Conservation (phyloP, 257 asterid genomes). For the Nicotiana undulata region DNA sequence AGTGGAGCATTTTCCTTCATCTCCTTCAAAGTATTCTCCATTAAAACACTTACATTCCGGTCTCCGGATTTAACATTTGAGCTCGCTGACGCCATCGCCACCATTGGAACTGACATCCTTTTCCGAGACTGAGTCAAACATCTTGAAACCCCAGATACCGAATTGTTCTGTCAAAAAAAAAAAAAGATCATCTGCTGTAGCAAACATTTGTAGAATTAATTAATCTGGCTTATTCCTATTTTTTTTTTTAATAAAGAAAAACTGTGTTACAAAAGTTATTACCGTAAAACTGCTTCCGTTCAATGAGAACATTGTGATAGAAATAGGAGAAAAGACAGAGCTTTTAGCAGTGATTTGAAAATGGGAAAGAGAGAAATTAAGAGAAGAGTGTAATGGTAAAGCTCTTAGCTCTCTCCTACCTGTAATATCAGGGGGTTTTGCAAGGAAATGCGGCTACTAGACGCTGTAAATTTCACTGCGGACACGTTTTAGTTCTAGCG, state of each 20-base stretch:
- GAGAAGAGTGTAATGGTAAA: too few species aligned
- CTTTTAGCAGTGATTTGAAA: background rate
- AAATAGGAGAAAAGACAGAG: background rate
- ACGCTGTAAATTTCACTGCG: background rate
- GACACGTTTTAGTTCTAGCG: too few species aligned
- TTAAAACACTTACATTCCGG: conserved; percentile 42
- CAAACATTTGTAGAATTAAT: too few species aligned
- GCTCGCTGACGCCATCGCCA: conserved; percentile 44
- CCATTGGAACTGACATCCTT: conserved; percentile 35
- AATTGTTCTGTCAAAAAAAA: conserved; percentile 39
- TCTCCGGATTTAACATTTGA: conserved; percentile 65
- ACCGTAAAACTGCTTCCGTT: conserved; percentile 58
- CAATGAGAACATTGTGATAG: conserved; percentile 55
- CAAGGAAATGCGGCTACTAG: background rate
- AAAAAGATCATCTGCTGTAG: too few species aligned
- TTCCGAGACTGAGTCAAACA: conserved; percentile 42
- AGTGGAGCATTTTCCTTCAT: conserved; percentile 22
- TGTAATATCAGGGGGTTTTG: conserved; percentile 1
- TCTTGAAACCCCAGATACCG: conserved; percentile 53
- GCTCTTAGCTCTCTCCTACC: background rate
- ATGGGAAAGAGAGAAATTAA: conserved; percentile 9
- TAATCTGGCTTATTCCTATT: too few species aligned
- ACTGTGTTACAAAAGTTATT: background rate
- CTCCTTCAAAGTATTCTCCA: conserved; percentile 49
- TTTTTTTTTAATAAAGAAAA: too few species aligned